Evolutionary conservation across 345 rosid genomes (phyloP), one percentile per base, ranked within the genome.

Genomic region (Conringia planisiliqua): DNA sequence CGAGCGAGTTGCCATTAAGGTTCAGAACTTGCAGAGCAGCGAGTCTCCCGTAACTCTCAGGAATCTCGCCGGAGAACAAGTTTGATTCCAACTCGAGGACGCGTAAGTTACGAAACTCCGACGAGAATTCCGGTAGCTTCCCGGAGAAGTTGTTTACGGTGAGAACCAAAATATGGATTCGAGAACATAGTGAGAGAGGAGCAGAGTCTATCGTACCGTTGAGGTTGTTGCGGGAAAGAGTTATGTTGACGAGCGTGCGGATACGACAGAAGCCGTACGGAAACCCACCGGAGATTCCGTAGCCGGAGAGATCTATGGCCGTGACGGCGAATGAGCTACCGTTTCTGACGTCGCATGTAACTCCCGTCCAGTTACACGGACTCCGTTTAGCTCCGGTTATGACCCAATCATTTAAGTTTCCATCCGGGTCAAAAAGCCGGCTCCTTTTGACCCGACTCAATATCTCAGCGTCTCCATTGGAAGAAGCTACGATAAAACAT

Each of bases 311-410:
- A 78, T 91, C 83, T 32, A 91, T 72, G 3, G 86, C 66, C 7
- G 83, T 55, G 56, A 91, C 90, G 7, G 83, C 22, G 42, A 70
- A 5, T 20, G 83, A 86, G 1, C 77, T 57, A 9, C 51, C 42
- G 56, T 76, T 85, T 0, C 11, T 75, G 51, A 52, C 0, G 10
- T 82, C 82, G 71, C 96, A 91, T 42, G 78, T 56, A 35, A 89
- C 68, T 72, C 96, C 97, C 2, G 87, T 81, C 93, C 95, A 91
- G 36, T 86, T 82, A 76, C 97, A 91, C 0, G 89, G 86, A 52
- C 42, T 81, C 12, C 20, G 82, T 18, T 62, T 72, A 30, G 55
- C 78, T 48, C 74, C 20, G 39, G 36, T 65, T 18, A 71, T 26
- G 68, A 76, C 82, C 97, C 97, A 91, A 74, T 83, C 82, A 27